Conservation (phyloP, 345 rosid genomes). For the Eucalyptus cloeziana region DNA sequence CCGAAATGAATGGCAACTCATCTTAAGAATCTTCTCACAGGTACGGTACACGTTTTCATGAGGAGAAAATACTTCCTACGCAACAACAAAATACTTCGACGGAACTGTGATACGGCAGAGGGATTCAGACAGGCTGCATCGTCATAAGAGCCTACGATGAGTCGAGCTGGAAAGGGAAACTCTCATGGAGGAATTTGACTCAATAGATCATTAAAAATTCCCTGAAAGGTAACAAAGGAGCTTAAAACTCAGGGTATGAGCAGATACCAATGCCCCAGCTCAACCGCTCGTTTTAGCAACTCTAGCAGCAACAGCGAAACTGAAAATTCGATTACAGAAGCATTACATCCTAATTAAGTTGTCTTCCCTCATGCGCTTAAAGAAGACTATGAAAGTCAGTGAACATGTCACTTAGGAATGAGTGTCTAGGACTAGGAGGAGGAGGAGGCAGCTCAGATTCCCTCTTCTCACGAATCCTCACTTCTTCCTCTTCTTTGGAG, state of each 20-base stretch:
- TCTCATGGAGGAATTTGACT: background rate
- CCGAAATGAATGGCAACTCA: background rate
- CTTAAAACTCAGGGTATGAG: background rate
- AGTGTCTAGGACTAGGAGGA: background rate
- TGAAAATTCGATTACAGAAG: background rate
- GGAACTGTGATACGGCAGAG: background rate
- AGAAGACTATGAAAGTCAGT: background rate
- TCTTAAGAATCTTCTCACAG: background rate
- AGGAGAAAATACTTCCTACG: background rate
- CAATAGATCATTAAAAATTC: background rate
- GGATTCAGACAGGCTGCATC: background rate
- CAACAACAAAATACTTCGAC: background rate
- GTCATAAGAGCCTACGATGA: background rate
- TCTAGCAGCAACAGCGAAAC: background rate
- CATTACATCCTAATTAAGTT: background rate
- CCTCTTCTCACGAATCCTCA: conserved; percentile 3
- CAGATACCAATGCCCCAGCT: background rate
- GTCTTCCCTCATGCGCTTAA: background rate
- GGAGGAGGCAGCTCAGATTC: background rate
- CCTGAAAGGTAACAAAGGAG: background rate
- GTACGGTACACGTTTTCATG: background rate
- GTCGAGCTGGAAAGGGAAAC: background rate
- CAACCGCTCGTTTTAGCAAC: background rate
- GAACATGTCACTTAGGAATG: background rate
- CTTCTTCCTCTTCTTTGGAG: conserved; percentile 96